phyloP scores from a whole-genome alignment of 2,329 filamentous ascomycete genomes.

The Penicillium sp. region DNA sequence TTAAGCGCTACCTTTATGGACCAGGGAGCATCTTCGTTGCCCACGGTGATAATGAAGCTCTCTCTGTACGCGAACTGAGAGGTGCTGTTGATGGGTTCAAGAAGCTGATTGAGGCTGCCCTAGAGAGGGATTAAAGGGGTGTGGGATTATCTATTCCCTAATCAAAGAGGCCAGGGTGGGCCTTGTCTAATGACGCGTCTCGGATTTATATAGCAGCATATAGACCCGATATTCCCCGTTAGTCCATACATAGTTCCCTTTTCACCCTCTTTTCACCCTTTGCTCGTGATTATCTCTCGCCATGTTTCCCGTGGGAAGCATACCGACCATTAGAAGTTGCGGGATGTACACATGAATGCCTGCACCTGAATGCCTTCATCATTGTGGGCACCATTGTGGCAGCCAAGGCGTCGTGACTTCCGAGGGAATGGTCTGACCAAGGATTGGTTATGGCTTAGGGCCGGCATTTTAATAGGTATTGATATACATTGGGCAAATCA shows the following conservation, averaged over 20 bases:
- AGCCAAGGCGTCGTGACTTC: background rate
- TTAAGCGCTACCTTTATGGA: conserved; percentile 55
- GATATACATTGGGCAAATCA: too few species aligned
- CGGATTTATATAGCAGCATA: background rate
- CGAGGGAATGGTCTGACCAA: too few species aligned
- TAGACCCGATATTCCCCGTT: too few species aligned
- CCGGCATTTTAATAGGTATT: too few species aligned
- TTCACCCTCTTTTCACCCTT: too few species aligned
- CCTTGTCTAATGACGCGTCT: background rate
- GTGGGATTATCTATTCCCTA: too few species aligned
- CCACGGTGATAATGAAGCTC: conserved; percentile 24
- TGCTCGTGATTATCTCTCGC: too few species aligned
- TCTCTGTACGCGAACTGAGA: conserved; percentile 16
- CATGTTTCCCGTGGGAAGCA: background rate
- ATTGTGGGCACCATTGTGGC: background rate
- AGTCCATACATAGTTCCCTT: too few species aligned
- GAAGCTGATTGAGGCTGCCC: conserved; percentile 21
- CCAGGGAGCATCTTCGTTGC: conserved; percentile 26
- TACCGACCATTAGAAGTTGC: background rate
- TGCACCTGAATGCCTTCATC: background rate
- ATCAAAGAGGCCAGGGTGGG: background rate
- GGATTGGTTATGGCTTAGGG: too few species aligned
- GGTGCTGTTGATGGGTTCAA: conserved; percentile 21
- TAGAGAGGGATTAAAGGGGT: conserved; percentile 11
- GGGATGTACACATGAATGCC: background rate